These are phyloP conservation scores for Symbiodinium natans DNA, from an alignment of 73 alveolate species.

Conservation along the genomic window DNA sequence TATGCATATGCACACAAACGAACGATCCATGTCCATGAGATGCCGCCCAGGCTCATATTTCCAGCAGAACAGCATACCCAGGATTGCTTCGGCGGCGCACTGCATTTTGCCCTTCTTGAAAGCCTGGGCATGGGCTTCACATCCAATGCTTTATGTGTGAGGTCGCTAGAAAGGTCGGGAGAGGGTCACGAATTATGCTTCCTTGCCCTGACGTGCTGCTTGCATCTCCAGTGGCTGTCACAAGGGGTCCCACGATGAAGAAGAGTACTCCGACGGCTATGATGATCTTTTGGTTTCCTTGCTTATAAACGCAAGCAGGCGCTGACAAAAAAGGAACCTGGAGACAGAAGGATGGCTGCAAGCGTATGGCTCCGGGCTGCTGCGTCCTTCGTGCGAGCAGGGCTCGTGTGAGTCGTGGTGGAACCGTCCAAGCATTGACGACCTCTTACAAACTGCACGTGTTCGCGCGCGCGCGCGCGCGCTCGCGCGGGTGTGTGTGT, in stretches of 20 bases:
- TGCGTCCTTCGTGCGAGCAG: too few species aligned
- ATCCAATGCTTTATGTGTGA: too few species aligned
- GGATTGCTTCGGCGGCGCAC: slow-evolving; percentile 41
- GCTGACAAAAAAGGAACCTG: background rate
- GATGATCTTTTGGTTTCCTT: slow-evolving; percentile 55
- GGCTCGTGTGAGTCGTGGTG: slow-evolving; percentile 45
- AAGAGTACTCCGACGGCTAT: slow-evolving; percentile 48
- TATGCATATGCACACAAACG: too few species aligned
- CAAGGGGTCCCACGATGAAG: slow-evolving; percentile 59
- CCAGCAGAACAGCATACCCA: slow-evolving; percentile 34
- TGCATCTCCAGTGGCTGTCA: background rate
- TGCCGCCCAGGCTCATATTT: background rate
- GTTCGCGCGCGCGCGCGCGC: too few species aligned
- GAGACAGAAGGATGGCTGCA: background rate
- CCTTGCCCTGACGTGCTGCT: too few species aligned
- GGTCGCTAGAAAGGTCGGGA: too few species aligned
- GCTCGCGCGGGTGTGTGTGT: background rate
- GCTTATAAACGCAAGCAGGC: background rate
- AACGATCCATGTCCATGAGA: too few species aligned
- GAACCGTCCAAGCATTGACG: slow-evolving; percentile 73
- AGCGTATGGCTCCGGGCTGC: background rate
- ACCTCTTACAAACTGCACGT: background rate
- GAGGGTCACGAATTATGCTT: too few species aligned
- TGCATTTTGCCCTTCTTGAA: slow-evolving; percentile 2
- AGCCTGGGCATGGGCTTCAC: too few species aligned